Base-by-base conservation (phyloP, 768 basidiomycete genomes). In the Fibroporia radiculosa region DNA sequence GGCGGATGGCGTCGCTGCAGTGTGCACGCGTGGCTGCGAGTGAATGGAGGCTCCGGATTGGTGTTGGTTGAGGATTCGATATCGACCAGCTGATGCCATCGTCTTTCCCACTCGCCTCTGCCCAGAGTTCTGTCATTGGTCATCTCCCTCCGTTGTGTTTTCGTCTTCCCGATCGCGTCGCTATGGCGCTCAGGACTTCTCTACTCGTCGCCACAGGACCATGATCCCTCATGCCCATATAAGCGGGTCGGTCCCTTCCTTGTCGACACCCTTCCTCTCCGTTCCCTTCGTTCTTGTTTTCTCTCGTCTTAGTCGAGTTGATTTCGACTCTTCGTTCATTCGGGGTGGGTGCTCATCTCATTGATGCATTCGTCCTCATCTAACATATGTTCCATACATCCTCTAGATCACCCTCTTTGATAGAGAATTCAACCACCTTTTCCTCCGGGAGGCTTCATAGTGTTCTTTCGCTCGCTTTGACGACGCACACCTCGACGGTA, bases 381-480 rank as follows among this genome's bases (percentile, higher is more conserved):
- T 44, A 34, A 31, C 29, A 4, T 44, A 50, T 54, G 10, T 29
- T 23, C 33, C 18, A 29, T 12, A 18, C 44, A 14, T 34, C 12
- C 4, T 33, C 19, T 60, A 78, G 77, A 77, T 76, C 73, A 72
- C 68, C 69, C 75, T 80, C 80, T 83, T 84, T 75, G 81, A 80
- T 64, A 84, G 81, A 80, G 75, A 67, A 59, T 58, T 59, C 62
- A 61, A 66, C 64, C 67, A 62, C 64, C 66, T 66, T 57, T 69
- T 73, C 80, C 77, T 73, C 78, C 66, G 78, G 73, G 77, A 79
- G 80, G 76, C 60, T 57, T 53, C 53, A 62, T 62, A 68, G 62
- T 60, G 66, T 66, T 62, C 60, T 47, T 47, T 55, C 49, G 54
- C 48, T 45, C 43, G 50, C 35, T 27, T 35, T 61, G 63, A 66